A percentile compares a stretch with the other conserved stretches of the same genome.
Evolutionary conservation across 208 protist genomes (phyloP).

Genomic region (Crithidia thermophila): DNA sequence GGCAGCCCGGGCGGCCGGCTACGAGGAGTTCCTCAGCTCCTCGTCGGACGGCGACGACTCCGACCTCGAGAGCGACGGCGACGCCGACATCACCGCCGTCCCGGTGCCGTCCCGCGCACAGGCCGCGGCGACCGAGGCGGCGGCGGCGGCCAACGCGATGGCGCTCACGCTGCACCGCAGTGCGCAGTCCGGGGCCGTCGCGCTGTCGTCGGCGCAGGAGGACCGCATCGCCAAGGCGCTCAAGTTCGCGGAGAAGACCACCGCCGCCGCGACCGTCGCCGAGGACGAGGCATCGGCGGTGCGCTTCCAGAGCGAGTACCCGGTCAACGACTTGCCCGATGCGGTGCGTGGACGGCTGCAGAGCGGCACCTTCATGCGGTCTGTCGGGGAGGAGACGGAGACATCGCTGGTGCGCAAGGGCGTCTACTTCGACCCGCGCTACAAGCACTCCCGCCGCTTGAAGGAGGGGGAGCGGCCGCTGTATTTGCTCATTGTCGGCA

Average conservation of each 20-base stretch:
- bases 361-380: slow-evolving; percentile 54
- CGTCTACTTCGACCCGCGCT: slow-evolving; percentile 77
- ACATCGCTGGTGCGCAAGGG: slow-evolving; percentile 85
- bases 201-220: slow-evolving; percentile 43
- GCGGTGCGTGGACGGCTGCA: slow-evolving; percentile 70
- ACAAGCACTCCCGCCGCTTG: slow-evolving; percentile 73
- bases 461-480: slow-evolving; percentile 81
- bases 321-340: slow-evolving; percentile 83
- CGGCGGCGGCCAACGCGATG: slow-evolving; percentile 17
- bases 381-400: slow-evolving; percentile 63
- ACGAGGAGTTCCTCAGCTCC: slow-evolving; percentile 75
- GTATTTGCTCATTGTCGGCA: slow-evolving; percentile 80
- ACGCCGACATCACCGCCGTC: slow-evolving; percentile 36
- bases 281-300: slow-evolving; percentile 38
- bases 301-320: slow-evolving; percentile 83
- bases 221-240: slow-evolving; percentile 68
- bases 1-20: slow-evolving; percentile 67
- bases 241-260: slow-evolving; percentile 80
- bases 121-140: slow-evolving; percentile 6
- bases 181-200: slow-evolving; percentile 3
- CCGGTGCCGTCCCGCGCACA: slow-evolving; percentile 20
- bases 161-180: slow-evolving; percentile 29
- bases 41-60: slow-evolving; percentile 47
- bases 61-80: slow-evolving; percentile 39
- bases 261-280: slow-evolving; percentile 37